Percentiles rank a stretch among this genome's conserved stretches.
phyloP scores from a whole-genome alignment of 495 filamentous ascomycete genomes.

The Tuber umbilicatum region DNA sequence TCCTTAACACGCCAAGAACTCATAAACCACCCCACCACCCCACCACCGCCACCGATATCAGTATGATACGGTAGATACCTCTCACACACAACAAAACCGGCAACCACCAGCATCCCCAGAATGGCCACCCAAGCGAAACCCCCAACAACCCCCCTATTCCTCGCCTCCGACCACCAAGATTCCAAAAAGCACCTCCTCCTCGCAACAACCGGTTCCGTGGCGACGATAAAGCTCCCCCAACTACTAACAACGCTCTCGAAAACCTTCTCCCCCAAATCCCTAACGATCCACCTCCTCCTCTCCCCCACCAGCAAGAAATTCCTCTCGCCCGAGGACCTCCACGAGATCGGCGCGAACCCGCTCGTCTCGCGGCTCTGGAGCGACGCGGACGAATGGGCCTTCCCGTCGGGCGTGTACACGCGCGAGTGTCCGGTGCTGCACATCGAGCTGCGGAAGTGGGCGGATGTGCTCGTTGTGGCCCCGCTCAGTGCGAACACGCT shows the following conservation, averaged over 20 bases:
- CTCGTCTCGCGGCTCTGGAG: slow-evolving; percentile 45
- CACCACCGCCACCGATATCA: neutral
- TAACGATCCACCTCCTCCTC: slow-evolving; percentile 73
- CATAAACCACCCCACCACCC: neutral
- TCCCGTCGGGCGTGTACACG: slow-evolving; percentile 57
- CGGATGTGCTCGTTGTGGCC: slow-evolving; percentile 70
- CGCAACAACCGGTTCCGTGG: slow-evolving; percentile 69
- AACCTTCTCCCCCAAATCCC: slow-evolving; percentile 41
- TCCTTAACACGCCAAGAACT: neutral
- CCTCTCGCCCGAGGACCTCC: slow-evolving; percentile 51
- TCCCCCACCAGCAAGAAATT: slow-evolving; percentile 66
- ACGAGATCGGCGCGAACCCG: slow-evolving; percentile 55
- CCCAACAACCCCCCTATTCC: neutral
- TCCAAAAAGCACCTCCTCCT: slow-evolving; percentile 60
- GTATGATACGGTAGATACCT: too few relatives aligned
- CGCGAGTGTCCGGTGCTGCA: slow-evolving; percentile 63
- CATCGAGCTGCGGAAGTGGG: slow-evolving; percentile 76
- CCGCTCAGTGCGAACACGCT: slow-evolving; percentile 73
- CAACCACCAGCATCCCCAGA: neutral
- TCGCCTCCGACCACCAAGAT: slow-evolving; percentile 8
- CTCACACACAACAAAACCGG: neutral
- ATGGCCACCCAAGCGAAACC: slow-evolving; percentile 3
- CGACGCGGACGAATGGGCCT: slow-evolving; percentile 74
- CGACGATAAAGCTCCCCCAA: slow-evolving; percentile 79
- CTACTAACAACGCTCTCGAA: slow-evolving; percentile 57